These are phyloP conservation scores for Fraxinus albicans DNA, from an alignment of 305 asterid genomes.

Conservation along the genomic window DNA sequence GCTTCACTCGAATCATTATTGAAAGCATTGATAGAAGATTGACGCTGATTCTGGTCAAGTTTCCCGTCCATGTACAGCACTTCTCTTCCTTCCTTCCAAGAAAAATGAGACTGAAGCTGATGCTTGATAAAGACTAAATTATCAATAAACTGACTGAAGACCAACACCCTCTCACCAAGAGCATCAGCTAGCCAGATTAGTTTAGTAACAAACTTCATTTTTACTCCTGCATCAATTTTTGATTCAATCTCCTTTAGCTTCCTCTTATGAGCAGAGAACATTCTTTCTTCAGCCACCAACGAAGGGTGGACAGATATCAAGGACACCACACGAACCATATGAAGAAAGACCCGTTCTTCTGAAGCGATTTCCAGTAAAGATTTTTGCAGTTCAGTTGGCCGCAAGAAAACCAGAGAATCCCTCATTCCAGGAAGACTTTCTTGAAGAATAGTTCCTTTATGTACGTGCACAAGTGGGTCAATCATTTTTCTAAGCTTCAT, in stretches of 20 bases:
- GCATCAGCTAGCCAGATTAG: slow-evolving; percentile 42
- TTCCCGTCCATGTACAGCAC: slow-evolving; percentile 62
- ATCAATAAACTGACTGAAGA: slow-evolving; percentile 53
- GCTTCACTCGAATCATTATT: slow-evolving; percentile 48
- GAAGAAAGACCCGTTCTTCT: neutral
- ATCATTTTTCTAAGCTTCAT: slow-evolving; percentile 41
- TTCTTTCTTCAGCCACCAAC: slow-evolving; percentile 2
- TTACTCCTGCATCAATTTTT: slow-evolving; percentile 45
- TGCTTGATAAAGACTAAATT: slow-evolving; percentile 44
- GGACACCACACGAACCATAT: slow-evolving; percentile 36
- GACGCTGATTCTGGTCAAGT: slow-evolving; percentile 40
- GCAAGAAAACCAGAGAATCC: slow-evolving; percentile 45
- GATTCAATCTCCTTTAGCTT: slow-evolving; percentile 19
- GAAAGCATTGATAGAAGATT: slow-evolving; percentile 39
- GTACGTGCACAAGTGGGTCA: slow-evolving; percentile 57
- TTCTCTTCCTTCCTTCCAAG: slow-evolving; percentile 60
- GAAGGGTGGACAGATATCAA: slow-evolving; percentile 65
- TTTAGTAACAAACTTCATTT: slow-evolving; percentile 44
- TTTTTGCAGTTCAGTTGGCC: slow-evolving; percentile 47
- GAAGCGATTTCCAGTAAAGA: slow-evolving; percentile 26
- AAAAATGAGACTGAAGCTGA: slow-evolving; percentile 35
- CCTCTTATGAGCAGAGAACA: slow-evolving; percentile 9
- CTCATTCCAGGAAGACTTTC: slow-evolving; percentile 55
- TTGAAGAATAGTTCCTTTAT: slow-evolving; percentile 50
- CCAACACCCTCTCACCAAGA: slow-evolving; percentile 47